These are phyloP conservation scores for Phialemoniopsis sp. DNA, from an alignment of 2,329 filamentous ascomycete species.

Conservation along the genomic window DNA sequence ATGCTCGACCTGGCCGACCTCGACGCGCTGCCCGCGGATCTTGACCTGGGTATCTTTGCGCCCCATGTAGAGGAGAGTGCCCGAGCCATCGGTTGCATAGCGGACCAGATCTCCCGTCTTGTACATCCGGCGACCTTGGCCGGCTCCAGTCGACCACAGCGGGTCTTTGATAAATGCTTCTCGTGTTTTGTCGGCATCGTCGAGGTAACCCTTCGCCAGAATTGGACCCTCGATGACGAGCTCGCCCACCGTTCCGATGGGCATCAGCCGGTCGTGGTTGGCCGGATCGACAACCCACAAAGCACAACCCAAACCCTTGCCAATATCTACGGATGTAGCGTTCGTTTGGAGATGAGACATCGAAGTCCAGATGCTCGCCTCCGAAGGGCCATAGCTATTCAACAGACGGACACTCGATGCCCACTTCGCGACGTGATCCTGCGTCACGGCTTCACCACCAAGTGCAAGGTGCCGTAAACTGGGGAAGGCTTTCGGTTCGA, in stretches of 20 bases:
- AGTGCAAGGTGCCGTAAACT: slow-evolving; percentile 40
- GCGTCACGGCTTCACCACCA: slow-evolving; percentile 49
- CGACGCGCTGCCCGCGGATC: slow-evolving; percentile 48
- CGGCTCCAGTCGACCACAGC: background rate
- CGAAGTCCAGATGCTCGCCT: slow-evolving; percentile 48
- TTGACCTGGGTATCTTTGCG: slow-evolving; percentile 53
- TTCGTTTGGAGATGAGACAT: slow-evolving; percentile 20
- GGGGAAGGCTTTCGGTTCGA: slow-evolving; percentile 29
- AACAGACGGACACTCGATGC: slow-evolving; percentile 37
- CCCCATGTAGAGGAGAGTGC: slow-evolving; percentile 33
- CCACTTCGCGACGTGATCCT: slow-evolving; percentile 42
- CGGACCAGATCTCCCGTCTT: slow-evolving; percentile 33
- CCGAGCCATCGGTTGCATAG: slow-evolving; percentile 25
- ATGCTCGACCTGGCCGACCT: slow-evolving; percentile 24
- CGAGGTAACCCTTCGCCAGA: background rate
- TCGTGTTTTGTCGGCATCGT: slow-evolving; percentile 1
- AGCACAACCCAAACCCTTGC: slow-evolving; percentile 1
- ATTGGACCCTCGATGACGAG: slow-evolving; percentile 36
- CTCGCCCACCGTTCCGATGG: slow-evolving; percentile 25
- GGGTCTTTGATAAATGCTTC: slow-evolving; percentile 3
- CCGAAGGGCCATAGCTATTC: slow-evolving; percentile 49
- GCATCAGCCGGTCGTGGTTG: slow-evolving; percentile 18
- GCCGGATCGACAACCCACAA: slow-evolving; percentile 16
- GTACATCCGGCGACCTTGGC: slow-evolving; percentile 14
- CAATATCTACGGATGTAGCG: slow-evolving; percentile 14